Conservation (phyloP, 2,329 filamentous ascomycete species). For the Lecanicillium sp. region DNA sequence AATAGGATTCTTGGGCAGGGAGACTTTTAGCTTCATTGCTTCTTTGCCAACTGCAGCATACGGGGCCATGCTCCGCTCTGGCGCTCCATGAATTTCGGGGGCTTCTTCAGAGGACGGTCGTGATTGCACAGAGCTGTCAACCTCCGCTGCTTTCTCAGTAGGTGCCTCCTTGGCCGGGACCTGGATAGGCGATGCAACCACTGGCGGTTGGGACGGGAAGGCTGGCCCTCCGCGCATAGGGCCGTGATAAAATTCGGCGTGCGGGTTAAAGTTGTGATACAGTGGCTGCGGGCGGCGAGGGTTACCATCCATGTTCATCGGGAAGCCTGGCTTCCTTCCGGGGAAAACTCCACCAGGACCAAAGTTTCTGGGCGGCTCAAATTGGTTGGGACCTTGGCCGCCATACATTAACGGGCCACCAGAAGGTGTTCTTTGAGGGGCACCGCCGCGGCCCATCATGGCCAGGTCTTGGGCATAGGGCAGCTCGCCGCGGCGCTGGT, state of each 20-base stretch:
- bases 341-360: neutral
- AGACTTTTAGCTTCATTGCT: neutral
- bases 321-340: neutral
- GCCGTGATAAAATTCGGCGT: neutral
- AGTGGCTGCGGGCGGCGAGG: neutral
- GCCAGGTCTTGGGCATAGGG: neutral
- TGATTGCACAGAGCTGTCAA: neutral
- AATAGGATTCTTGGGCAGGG: neutral
- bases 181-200: neutral
- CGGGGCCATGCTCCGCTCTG: neutral
- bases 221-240: neutral
- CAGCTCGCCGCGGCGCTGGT: constrained; percentile 3
- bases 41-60: neutral
- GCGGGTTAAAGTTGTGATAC: neutral
- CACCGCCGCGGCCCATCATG: neutral
- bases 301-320: neutral
- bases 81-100: neutral
- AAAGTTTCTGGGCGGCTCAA: neutral
- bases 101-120: neutral
- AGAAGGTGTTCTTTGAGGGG: neutral
- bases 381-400: neutral
- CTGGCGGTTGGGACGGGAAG: neutral
- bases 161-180: too few species aligned
- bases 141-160: neutral
- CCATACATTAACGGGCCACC: neutral